Percentiles rank a stretch among this genome's conserved stretches.
Conservation (phyloP, 2,329 filamentous ascomycete species). For the Penicillium corylophilum region DNA sequence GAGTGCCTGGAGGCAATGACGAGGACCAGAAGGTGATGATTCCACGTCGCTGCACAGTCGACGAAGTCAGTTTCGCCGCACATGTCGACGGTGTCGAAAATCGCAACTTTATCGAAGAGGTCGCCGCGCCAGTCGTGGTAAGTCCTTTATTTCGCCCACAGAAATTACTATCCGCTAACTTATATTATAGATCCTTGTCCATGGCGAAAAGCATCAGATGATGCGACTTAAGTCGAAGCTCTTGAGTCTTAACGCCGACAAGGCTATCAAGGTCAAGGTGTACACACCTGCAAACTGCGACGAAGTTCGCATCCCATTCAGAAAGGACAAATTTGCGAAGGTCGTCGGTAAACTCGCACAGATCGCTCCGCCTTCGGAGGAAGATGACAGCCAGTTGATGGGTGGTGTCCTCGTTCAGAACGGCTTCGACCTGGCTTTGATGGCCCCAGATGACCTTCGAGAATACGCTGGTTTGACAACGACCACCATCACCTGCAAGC, state of each 20-base stretch:
- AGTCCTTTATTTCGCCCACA: constrained; percentile 41
- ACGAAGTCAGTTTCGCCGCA: constrained; percentile 93
- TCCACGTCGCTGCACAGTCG: constrained; percentile 84
- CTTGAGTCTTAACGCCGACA: constrained; percentile 83
- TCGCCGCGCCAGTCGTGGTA: constrained; percentile 87
- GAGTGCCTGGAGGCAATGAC: constrained; percentile 59
- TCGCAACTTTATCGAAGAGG: constrained; percentile 92
- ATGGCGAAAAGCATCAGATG: constrained; percentile 98
- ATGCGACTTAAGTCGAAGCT: constrained; percentile 94
- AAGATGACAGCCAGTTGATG: constrained; percentile 62
- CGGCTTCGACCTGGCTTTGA: constrained; percentile 94
- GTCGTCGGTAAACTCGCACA: constrained; percentile 92
- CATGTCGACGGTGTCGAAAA: constrained; percentile 97
- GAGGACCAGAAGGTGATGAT: constrained; percentile 90
- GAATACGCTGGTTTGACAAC: constrained; percentile 98
- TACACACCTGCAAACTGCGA: constrained; percentile 94
- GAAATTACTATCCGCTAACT: background rate
- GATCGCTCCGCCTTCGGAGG: constrained; percentile 63
- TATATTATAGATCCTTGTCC: constrained; percentile 74
- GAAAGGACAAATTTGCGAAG: constrained; percentile 90
- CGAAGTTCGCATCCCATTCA: constrained; percentile 91
- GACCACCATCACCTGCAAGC: constrained; percentile 88
- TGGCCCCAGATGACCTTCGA: constrained; percentile 92
- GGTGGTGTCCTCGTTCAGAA: constrained; percentile 94
- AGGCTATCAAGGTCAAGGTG: constrained; percentile 80